Evolutionary conservation across 306 rosid genomes (phyloP), one percentile per base, ranked within the genome.

Genomic region (Vigna angularis): DNA sequence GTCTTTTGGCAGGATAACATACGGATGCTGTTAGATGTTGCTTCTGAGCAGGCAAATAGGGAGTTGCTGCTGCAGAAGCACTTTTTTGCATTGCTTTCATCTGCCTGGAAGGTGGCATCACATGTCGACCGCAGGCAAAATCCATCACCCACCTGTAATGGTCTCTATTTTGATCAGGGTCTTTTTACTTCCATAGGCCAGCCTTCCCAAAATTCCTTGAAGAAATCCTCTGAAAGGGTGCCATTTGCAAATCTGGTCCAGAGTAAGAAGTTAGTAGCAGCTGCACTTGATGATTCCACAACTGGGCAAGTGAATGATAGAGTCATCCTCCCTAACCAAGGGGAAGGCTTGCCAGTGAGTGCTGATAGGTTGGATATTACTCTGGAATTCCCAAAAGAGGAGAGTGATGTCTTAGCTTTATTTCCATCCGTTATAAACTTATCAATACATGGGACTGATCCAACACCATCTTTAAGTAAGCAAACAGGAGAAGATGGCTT

Each of bases 21-120:
- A 73, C 91, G 90, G 44, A 73, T 84, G 75, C 80, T 95, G 85
- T 80, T 95, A 73, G 92, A 88, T 76, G 85, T 88, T 82, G 99
- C 97, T 70, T 89, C 98, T 6, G 96, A 88, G 81, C 97, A 85
- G 88, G 89, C 88, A 77, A 87, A 92, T 81, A 79, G 82, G 72
- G 99, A 95, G 86, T 79, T 89, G 44, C 84, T 95, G 68, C 85
- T 95, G 79, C 99, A 95, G 87, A 91, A 85, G 84, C 99, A 95
- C 86, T 95, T 95, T 73, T 88, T 84, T 76, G 93, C 96, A 42
- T 80, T 95, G 74, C 93, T 95, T 56, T 86, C 93, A n/a, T 63
- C 93, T 75, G 86, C 84, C 81, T 87, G 97, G 98, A 95, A 87
- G 91, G 73, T 79, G 64, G 71, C 68, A 51, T 80, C 92, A 61